A percentile compares a stretch with the other conserved stretches of the same genome.
Evolutionary conservation across 495 filamentous ascomycete genomes (phyloP).

Genomic region (Podospora fimiseda): DNA sequence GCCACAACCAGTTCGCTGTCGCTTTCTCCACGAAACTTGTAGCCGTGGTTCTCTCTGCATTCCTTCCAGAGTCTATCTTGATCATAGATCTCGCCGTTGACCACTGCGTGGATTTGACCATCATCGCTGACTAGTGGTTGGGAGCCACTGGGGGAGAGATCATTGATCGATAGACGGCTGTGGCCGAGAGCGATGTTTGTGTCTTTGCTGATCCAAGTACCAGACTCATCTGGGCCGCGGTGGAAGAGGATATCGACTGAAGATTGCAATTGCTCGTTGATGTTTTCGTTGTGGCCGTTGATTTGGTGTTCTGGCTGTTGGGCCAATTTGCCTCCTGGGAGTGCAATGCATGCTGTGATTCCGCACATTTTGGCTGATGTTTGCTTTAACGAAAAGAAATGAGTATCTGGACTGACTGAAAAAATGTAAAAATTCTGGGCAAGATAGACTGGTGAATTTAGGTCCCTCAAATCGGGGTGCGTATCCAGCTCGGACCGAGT

Average conservation of each 20-base stretch:
- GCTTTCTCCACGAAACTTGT: constrained; percentile 30
- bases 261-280: neutral
- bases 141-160: constrained; percentile 37
- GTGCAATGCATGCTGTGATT: neutral
- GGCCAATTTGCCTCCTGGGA: neutral
- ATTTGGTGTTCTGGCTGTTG: neutral
- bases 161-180: constrained; percentile 35
- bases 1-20: constrained; percentile 47
- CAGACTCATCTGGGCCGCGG: neutral
- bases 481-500: neutral
- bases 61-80: constrained; percentile 33
- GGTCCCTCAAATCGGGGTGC: too few species aligned
- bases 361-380: neutral
- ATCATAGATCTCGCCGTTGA: constrained; percentile 52
- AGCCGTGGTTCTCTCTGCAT: constrained; percentile 22
- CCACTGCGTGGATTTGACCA: constrained; percentile 41
- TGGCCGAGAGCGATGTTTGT: neutral
- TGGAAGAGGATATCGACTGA: neutral
- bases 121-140: constrained; percentile 43
- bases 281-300: neutral
- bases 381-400: neutral
- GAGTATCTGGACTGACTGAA: neutral
- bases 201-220: neutral
- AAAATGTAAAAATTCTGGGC: neutral
- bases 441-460: too few species aligned